phyloP scores from a whole-genome alignment of 352 stramenopile genomes.

The Globisporangium sylvaticum region DNA sequence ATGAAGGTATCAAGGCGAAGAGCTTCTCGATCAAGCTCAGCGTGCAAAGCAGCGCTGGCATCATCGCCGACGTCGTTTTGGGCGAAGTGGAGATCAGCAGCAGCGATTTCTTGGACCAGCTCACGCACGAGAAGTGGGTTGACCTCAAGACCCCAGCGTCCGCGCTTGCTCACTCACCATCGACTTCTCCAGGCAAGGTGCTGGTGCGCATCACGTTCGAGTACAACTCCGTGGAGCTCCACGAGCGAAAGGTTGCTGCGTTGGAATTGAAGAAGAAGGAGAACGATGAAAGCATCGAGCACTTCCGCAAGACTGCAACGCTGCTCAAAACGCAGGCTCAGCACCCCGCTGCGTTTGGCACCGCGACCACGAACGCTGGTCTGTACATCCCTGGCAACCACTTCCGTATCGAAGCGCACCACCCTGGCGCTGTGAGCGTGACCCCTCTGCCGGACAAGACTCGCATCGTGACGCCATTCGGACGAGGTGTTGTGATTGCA shows the following conservation, averaged over 20 bases:
- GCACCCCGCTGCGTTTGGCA: slow-evolving; percentile 72
- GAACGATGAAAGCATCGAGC: slow-evolving; percentile 60
- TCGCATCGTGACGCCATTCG: slow-evolving; percentile 71
- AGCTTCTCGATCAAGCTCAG: slow-evolving; percentile 62
- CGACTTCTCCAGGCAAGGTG: slow-evolving; percentile 36
- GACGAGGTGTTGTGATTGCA: slow-evolving; percentile 60
- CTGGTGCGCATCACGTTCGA: slow-evolving; percentile 59
- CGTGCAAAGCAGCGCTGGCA: slow-evolving; percentile 46
- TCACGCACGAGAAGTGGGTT: slow-evolving; percentile 48
- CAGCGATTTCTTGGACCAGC: slow-evolving; percentile 54
- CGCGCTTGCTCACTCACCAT: slow-evolving; percentile 8
- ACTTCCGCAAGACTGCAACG: slow-evolving; percentile 52
- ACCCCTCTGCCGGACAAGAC: slow-evolving; percentile 70
- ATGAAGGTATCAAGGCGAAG: slow-evolving; percentile 65
- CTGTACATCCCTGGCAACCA: slow-evolving; percentile 77
- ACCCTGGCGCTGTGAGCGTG: slow-evolving; percentile 59
- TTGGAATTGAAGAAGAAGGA: slow-evolving; percentile 54
- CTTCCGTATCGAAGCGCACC: slow-evolving; percentile 58
- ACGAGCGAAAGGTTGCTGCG: slow-evolving; percentile 34
- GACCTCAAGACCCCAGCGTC: slow-evolving; percentile 41
- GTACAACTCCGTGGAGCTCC: slow-evolving; percentile 40
- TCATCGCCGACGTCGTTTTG: slow-evolving; percentile 67
- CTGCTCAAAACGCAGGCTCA: slow-evolving; percentile 40
- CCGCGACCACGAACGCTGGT: slow-evolving; percentile 37
- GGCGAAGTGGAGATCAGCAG: slow-evolving; percentile 60